Base-by-base conservation (phyloP, 768 basidiomycete species). In the Neoboletus magnificus region DNA sequence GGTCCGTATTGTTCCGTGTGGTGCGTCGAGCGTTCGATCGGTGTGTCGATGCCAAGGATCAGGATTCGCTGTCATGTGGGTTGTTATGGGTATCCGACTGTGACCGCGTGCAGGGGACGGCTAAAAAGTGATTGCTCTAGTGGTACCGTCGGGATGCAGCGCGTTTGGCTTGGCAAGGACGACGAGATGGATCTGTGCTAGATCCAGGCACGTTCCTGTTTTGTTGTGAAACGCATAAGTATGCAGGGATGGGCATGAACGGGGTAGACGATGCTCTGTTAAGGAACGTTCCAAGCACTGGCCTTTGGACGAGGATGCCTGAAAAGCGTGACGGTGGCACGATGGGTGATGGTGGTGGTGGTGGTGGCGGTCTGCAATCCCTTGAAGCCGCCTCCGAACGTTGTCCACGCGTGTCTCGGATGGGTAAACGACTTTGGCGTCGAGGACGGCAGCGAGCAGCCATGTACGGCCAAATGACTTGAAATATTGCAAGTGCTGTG, bases 1-100 rank as follows among this genome's bases (percentile, higher is more conserved):
- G 47, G 57, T 29, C 61, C 62, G 62, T 48, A 23, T 54, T 42
- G 15, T 42, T 54, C 62, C 62, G 58, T 27, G 5, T 9, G 8
- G 58, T 27, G 5, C 6, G 8, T 48, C 47, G 32, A 39, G 43
- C 20, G 37, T 23, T 45, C 29, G 58, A 43, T 25, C 30, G 30
- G 51, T 4, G 48, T 42, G 44, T 61, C 48, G 27, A 39, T 20
- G 37, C 37, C 52, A 63, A 49, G 20, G 33, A 27, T 45, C 25
- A 33, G 45, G 30, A 54, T 29, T 37, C 57, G 47, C 47, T 63
- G 62, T 55, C 61, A 52, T 39, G 52, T 48, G 41, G 18, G 50
- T 60, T 39, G 58, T 46, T 54, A 61, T 50, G 58, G 35, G 48
- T 33, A 23, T 25, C 52, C 52, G 54, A 42, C 35, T 46, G 48